Evolutionary conservation across 306 rosid species (phyloP), one percentile per base, ranked within the genome.

Genomic region (Prinsepia uniflora): DNA sequence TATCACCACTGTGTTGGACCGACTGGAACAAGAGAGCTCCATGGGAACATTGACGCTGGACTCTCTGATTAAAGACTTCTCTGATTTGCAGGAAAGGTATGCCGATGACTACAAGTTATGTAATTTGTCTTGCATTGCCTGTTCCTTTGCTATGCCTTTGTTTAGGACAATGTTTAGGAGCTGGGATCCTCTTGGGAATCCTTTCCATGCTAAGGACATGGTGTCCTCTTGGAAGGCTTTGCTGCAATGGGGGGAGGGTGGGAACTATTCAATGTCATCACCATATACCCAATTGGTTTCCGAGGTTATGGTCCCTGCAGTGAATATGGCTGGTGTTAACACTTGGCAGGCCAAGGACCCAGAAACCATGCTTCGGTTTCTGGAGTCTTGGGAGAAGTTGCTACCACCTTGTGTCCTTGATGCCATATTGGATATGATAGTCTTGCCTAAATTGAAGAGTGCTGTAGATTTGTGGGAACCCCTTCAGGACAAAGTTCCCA

Each of bases 391-490:
- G 97, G 95, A 91, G 75, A 87, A 78, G 64, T 71, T 91, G 75
- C 88, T 91, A 66, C 96, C 99, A 68, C 54, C 84, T 41, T 85
- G 91, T 11, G 86, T 89, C 47, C 88, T 89, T 48, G 72, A 82
- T 44, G 57, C 80, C 67, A 76, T 94, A 80, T 75, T 94, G 83
- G 96, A 91, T 72, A 83, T 71, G 46, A 69, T 91, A 63, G 79
- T 94, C 77, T 68, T 89, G 87, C 97, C 99, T 10, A 94, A 91
- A 81, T 66, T 94, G 75, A 78, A 75, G 69, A 84, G 75, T 73
- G 99, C 96, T 5, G 99, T 91, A 19, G 92, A 86, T 65, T 72
- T 86, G 41, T 94, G 99, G 97, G 97, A 94, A 68, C 99, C 97
- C 11, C 96, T 86, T 67, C 96, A 81, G 30, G 96, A 94, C 79